A percentile compares a stretch with the other conserved stretches of the same genome.
phyloP scores from a whole-genome alignment of 176 grass and related monocot genomes.

The Musa acuminata region DNA sequence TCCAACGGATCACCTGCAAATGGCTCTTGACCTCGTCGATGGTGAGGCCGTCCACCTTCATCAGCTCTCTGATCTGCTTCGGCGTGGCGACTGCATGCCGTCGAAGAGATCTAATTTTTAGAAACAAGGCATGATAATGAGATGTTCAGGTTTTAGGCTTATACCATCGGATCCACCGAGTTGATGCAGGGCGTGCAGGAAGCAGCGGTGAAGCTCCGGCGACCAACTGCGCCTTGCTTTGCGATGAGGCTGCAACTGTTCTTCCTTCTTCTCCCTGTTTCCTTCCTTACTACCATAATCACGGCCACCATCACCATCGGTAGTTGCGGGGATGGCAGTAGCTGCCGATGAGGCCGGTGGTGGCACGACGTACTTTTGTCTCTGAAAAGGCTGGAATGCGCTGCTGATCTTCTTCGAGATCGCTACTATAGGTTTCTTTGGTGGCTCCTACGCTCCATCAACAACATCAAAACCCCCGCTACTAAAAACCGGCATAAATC shows the following conservation, averaged over 20 bases:
- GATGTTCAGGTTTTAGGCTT: not conserved
- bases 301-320: not conserved
- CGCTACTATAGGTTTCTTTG: constrained; percentile 46
- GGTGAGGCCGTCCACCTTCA: constrained; percentile 15
- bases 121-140: not conserved
- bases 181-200: constrained; percentile 64
- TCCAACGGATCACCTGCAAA: constrained; percentile 4
- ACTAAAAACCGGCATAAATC: too few species aligned
- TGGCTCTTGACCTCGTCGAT: constrained; percentile 22
- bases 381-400: constrained; percentile 69
- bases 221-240: constrained; percentile 81
- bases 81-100: constrained; percentile 54
- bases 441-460: constrained; percentile 25
- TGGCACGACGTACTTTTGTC: constrained; percentile 29
- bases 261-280: constrained; percentile 29
- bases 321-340: constrained; percentile 22
- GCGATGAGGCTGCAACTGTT: constrained; percentile 26
- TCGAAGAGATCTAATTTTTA: not conserved
- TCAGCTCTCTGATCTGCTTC: constrained; percentile 38
- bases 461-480: too few species aligned
- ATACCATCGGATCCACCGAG: constrained; percentile 71
- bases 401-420: constrained; percentile 27
- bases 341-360: constrained; percentile 13
- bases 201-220: constrained; percentile 69
- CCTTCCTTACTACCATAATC: constrained; percentile 10